A percentile compares a stretch with the other conserved stretches of the same genome.
Conservation (phyloP, 2,329 filamentous ascomycete genomes). For the Cytospora paraplurivora region DNA sequence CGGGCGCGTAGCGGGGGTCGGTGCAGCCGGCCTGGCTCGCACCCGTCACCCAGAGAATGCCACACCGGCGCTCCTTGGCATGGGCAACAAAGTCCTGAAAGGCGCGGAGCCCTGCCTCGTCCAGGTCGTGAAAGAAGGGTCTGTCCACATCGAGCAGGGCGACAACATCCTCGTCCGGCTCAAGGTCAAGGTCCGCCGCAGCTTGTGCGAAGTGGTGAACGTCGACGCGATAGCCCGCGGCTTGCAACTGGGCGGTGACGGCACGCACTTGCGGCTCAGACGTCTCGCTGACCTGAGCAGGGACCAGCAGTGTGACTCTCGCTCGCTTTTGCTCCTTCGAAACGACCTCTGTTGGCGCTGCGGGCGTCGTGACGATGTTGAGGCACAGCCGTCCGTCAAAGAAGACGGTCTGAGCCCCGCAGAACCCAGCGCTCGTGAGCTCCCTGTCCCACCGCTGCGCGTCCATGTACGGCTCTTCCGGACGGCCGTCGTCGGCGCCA, state of each 20-base stretch:
- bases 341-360: rapidly evolving
- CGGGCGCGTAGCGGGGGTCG: neutral
- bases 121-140: slow-evolving; percentile 21
- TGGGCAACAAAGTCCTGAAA: neutral
- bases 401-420: neutral
- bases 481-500: neutral
- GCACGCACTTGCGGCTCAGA: neutral
- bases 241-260: neutral
- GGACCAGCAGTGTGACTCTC: slow-evolving; percentile 7
- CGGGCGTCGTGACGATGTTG: neutral
- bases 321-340: too few relatives aligned
- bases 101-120: neutral
- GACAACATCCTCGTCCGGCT: slow-evolving; percentile 27
- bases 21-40: neutral
- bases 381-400: neutral
- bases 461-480: neutral
- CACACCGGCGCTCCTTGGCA: neutral
- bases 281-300: too few relatives aligned
- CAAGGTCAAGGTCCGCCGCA: too few relatives aligned
- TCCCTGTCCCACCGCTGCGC: neutral
- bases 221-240: neutral
- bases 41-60: neutral
- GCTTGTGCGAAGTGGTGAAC: slow-evolving; percentile 36
- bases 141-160: slow-evolving; percentile 4
- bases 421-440: neutral